Evolutionary conservation across 495 filamentous ascomycete species (phyloP).

Genomic region (Astrocystis sublimbata): DNA sequence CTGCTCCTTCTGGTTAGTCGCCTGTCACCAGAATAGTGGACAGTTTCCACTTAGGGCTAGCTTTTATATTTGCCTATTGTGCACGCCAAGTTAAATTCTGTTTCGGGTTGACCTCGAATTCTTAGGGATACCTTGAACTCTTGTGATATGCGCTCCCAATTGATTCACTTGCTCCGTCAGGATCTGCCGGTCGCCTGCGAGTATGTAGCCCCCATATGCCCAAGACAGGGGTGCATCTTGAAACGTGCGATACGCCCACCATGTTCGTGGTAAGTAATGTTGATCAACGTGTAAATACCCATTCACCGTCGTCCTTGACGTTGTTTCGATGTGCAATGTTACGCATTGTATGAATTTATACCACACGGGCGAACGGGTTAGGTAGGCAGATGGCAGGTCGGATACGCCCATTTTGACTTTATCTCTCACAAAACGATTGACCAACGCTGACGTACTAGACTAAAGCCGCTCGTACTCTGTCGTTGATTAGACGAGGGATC

Average conservation of each 20-base stretch:
- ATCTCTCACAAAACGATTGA: not conserved
- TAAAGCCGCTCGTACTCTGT: not conserved
- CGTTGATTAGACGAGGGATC: not conserved
- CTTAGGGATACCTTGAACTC: too few species aligned
- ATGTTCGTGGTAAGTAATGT: not conserved
- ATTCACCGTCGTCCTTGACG: too few species aligned
- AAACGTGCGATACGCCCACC: conserved; percentile 1
- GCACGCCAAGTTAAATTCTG: too few species aligned
- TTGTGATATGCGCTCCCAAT: not conserved
- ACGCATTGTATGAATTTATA: too few species aligned
- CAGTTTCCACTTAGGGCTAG: too few species aligned
- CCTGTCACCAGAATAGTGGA: too few species aligned
- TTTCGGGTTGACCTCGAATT: too few species aligned
- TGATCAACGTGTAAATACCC: conserved; percentile 10
- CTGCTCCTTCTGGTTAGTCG: too few species aligned
- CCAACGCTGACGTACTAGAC: not conserved
- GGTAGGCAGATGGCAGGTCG: too few species aligned
- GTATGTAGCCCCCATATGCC: not conserved
- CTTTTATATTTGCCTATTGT: too few species aligned
- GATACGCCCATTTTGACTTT: not conserved
- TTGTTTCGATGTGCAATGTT: too few species aligned
- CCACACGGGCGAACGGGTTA: too few species aligned
- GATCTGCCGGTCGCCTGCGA: not conserved
- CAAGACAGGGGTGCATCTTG: conserved; percentile 1
- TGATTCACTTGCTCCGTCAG: not conserved